Conservation (phyloP, 1,139 yeast genomes). For the Yamadazyma dendronema region DNA sequence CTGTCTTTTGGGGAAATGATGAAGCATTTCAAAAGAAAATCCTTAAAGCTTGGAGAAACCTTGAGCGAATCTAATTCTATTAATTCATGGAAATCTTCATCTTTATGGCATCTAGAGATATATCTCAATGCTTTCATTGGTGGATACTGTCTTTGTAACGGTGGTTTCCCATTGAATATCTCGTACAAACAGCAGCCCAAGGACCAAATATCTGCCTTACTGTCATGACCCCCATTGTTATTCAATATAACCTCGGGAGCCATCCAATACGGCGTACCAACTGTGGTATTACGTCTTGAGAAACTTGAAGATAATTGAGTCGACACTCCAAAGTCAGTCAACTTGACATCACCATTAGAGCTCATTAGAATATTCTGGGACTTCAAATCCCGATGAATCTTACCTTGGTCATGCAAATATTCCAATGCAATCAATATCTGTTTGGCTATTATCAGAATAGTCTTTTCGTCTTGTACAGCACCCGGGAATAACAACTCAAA, state of each 20-base stretch:
- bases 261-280: conserved; percentile 99
- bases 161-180: conserved; percentile 81
- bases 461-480: conserved; percentile 43
- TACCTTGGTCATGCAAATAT: conserved; percentile 74
- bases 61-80: conserved; percentile 27
- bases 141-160: conserved; percentile 61
- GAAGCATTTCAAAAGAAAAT: conserved; percentile 66
- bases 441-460: conserved; percentile 55
- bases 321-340: conserved; percentile 97
- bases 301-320: conserved; percentile 79
- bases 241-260: conserved; percentile 94
- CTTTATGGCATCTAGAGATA: conserved; percentile 40
- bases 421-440: conserved; percentile 67
- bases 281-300: conserved; percentile 82
- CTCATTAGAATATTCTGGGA: conserved; percentile 80
- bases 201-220: conserved; percentile 94
- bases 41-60: conserved; percentile 35
- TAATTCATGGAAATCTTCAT: conserved; percentile 33
- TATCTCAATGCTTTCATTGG: conserved; percentile 75
- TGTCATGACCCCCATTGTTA: conserved; percentile 72
- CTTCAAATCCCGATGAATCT: conserved; percentile 84
- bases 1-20: conserved; percentile 59
- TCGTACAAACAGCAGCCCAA: conserved; percentile 89
- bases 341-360: conserved; percentile 71
- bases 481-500: conserved; percentile 66